Conservation (phyloP, 23 red algal genomes). For the Gracilaria domingensis region DNA sequence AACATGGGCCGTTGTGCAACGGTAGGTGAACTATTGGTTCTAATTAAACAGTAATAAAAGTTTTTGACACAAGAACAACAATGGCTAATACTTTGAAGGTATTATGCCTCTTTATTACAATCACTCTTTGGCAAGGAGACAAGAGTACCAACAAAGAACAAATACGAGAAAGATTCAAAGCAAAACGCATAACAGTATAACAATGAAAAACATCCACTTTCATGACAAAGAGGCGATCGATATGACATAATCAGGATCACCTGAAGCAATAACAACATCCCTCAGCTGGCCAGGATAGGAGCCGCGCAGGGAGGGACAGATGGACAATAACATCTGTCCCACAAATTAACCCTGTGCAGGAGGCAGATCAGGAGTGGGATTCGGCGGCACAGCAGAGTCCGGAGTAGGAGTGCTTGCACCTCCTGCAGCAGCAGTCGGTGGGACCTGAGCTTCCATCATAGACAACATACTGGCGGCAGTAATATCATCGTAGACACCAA, state of each 20-base stretch:
- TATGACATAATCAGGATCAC: neutral
- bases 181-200: slow-evolving; percentile 9
- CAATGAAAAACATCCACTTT: neutral
- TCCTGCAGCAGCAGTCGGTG: slow-evolving; percentile 3
- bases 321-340: neutral
- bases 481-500: slow-evolving; percentile 71
- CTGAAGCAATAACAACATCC: neutral
- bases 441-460: slow-evolving; percentile 45
- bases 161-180: neutral
- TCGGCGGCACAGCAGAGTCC: neutral
- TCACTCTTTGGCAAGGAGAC: neutral
- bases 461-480: slow-evolving; percentile 58
- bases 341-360: slow-evolving; percentile 16
- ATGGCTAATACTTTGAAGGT: too few species aligned
- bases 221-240: neutral
- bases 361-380: neutral
- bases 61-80: neutral
- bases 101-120: neutral
- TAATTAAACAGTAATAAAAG: neutral
- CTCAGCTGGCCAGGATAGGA: neutral
- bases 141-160: neutral
- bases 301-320: neutral
- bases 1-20: too few species aligned
- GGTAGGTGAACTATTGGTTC: too few species aligned
- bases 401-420: neutral